These are phyloP conservation scores for Fagopyrum homotropicum DNA, from an alignment of 148 eudicot genomes.

Conservation along the genomic window DNA sequence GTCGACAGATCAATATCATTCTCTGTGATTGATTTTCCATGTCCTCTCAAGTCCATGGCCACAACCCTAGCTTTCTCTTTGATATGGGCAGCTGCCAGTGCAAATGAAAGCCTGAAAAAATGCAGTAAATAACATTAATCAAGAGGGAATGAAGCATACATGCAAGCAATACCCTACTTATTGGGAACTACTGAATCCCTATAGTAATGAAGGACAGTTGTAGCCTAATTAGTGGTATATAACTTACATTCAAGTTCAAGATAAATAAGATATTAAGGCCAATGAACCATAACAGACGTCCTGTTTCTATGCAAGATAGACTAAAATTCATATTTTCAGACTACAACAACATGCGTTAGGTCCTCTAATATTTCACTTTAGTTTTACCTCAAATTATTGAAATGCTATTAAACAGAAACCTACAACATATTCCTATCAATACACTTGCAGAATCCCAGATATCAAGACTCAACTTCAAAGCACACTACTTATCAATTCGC, in stretches of 20 bases:
- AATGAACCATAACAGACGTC: not conserved
- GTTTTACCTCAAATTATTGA: not conserved
- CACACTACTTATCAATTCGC: not conserved
- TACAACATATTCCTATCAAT: not conserved
- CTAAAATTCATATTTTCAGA: not conserved
- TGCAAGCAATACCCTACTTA: not conserved
- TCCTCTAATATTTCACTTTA: not conserved
- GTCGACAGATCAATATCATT: conserved; percentile 76
- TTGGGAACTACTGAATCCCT: not conserved
- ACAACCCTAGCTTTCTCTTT: conserved; percentile 88
- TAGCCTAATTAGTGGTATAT: not conserved
- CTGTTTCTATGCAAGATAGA: not conserved
- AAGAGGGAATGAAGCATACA: not conserved
- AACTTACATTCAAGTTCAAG: not conserved
- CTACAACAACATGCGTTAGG: not conserved
- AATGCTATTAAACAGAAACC: not conserved
- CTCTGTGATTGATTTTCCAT: conserved; percentile 83
- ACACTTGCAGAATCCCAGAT: not conserved
- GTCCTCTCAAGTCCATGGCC: conserved; percentile 94
- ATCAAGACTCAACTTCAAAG: not conserved
- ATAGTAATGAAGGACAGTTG: not conserved
- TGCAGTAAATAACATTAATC: not conserved
- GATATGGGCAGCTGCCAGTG: conserved; percentile 63
- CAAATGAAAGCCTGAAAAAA: conserved; percentile 86
- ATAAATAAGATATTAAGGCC: not conserved